A percentile compares a stretch with the other conserved stretches of the same genome.
phyloP scores from a whole-genome alignment of 768 basidiomycete genomes.

The Panus rudis region DNA sequence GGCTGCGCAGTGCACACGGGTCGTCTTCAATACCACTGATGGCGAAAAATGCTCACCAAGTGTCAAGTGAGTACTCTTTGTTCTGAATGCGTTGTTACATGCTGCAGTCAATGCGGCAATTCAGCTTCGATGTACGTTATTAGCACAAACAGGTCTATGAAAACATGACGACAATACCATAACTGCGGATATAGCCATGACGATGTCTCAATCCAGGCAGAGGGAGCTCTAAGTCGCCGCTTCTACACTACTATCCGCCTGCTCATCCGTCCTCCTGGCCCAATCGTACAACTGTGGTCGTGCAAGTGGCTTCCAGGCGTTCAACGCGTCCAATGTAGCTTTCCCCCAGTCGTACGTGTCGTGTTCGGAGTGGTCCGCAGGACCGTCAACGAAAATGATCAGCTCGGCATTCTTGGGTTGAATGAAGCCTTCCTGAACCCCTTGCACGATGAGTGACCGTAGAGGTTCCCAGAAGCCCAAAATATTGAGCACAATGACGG shows the following conservation, averaged over 20 bases:
- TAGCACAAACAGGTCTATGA: no score
- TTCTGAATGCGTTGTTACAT: no score
- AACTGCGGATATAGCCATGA: no score
- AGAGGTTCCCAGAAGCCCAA: constrained; percentile 78
- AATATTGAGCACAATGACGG: constrained; percentile 85
- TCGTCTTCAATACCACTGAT: no score
- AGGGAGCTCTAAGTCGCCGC: not conserved
- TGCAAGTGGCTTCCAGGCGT: constrained; percentile 39
- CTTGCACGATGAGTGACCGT: constrained; percentile 62
- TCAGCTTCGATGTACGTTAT: no score
- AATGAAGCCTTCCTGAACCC: constrained; percentile 73
- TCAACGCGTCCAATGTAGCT: constrained; percentile 58
- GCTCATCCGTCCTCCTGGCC: constrained; percentile 16
- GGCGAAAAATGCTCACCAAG: no score
- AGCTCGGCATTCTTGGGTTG: constrained; percentile 49
- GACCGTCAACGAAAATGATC: constrained; percentile 72
- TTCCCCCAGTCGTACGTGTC: constrained; percentile 71
- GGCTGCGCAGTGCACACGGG: no score
- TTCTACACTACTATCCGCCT: not conserved
- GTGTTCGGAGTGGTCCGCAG: constrained; percentile 43
- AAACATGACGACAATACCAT: no score
- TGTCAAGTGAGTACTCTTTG: no score
- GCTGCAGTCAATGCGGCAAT: no score
- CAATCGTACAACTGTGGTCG: constrained; percentile 19
- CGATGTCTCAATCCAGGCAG: no score